These are phyloP conservation scores for Fagopyrum esculentum DNA, from an alignment of 148 eudicot genomes.

Conservation along the genomic window DNA sequence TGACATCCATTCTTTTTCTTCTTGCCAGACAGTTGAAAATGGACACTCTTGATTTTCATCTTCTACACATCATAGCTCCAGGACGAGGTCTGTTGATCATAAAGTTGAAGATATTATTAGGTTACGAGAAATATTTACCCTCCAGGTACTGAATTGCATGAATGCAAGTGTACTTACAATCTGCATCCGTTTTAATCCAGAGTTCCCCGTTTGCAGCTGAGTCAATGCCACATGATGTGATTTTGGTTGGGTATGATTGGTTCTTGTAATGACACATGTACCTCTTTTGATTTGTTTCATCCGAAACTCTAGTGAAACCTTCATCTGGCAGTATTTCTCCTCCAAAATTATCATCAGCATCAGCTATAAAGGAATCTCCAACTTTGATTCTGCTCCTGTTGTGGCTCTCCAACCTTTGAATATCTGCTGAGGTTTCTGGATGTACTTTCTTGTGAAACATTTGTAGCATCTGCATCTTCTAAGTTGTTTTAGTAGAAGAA, in stretches of 20 bases:
- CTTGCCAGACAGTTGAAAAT: neutral
- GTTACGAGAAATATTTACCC: neutral
- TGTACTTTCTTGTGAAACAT: conserved; percentile 80
- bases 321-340: conserved; percentile 27
- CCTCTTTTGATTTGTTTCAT: conserved; percentile 23
- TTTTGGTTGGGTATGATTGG: conserved; percentile 27
- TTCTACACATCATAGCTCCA: conserved; percentile 1
- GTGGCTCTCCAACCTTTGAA: conserved; percentile 28
- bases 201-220: conserved; percentile 46
- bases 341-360: conserved; percentile 26
- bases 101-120: neutral
- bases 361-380: conserved; percentile 19
- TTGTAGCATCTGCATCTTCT: conserved; percentile 48
- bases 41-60: neutral
- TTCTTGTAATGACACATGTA: conserved; percentile 27
- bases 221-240: conserved; percentile 23
- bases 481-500: conserved; percentile 6
- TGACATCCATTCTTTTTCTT: neutral
- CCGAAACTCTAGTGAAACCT: conserved; percentile 30
- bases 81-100: conserved; percentile 5
- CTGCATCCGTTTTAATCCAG: conserved; percentile 81
- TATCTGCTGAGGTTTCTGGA: conserved; percentile 50
- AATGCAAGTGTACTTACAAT: conserved; percentile 41
- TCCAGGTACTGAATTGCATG: no score
- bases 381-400: conserved; percentile 28